These are phyloP conservation scores for Colletotrichum sp. DNA, from an alignment of 2,329 filamentous ascomycete genomes.

Conservation along the genomic window DNA sequence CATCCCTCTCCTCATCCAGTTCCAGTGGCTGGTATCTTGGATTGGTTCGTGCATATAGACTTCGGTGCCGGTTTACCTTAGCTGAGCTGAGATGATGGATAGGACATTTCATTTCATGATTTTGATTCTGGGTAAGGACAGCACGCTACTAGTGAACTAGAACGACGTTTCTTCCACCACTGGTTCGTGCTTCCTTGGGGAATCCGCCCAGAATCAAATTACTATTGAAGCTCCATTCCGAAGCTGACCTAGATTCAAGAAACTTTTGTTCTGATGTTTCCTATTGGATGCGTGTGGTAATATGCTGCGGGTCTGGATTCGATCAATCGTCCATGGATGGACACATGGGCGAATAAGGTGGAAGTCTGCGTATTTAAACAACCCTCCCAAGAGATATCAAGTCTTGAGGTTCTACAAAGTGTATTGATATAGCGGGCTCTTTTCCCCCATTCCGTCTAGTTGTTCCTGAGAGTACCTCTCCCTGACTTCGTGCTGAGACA, in stretches of 20 bases:
- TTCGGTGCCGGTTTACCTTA: neutral
- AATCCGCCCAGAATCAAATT: neutral
- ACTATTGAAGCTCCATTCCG: no score
- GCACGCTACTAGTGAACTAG: neutral
- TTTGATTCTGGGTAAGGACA: neutral
- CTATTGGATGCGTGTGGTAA: no score
- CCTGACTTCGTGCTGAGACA: constrained; percentile 28
- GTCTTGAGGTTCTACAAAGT: neutral
- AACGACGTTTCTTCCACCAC: neutral
- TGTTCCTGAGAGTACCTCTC: constrained; percentile 27
- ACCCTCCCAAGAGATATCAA: neutral
- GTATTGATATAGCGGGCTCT: constrained; percentile 6
- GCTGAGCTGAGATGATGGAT: neutral
- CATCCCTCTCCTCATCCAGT: neutral
- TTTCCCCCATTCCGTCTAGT: neutral
- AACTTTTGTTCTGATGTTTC: no score
- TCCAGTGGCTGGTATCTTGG: neutral
- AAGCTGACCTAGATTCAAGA: no score
- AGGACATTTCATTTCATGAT: neutral
- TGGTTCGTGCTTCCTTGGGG: neutral
- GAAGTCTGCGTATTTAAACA: neutral
- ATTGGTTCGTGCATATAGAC: neutral
- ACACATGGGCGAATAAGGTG: no score
- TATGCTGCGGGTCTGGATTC: no score
- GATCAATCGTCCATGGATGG: no score